Evolutionary conservation across 352 stramenopile genomes (phyloP), one percentile per base, ranked within the genome.

Genomic region (Plasmopara viticola): DNA sequence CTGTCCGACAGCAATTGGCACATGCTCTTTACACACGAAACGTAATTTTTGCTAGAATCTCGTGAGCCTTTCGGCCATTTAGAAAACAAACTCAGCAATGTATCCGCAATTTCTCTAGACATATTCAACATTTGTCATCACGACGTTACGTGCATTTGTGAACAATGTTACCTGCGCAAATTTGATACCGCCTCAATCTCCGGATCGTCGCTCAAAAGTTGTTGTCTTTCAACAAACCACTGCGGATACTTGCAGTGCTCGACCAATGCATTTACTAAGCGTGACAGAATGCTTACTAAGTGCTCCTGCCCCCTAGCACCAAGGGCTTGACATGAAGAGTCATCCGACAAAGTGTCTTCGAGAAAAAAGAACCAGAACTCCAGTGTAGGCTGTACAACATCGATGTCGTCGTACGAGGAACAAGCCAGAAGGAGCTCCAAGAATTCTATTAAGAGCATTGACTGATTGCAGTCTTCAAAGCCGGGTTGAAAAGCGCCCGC

Each of bases 341-440:
- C 73, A 35, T 69, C 69, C 44, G 43, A 52, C 4, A 64, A 54
- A 42, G 60, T 69, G n/a, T 72, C 64, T 48, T 94, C 83, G 9
- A 94, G 66, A n/a, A 94, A 74, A 45, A 90, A 90, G 63, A 89
- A 94, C 83, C 83, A 94, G 29, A 94, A 87, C 58, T 94, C 83
- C 29, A 94, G 66, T 28, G 81, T 94, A 12, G 76, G 75, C 38
- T 90, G 71, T 9, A 72, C 68, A 8, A 87, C 74, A 29, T 80
- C 62, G 9, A 68, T 48, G 30, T 89, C 67, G 12, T 63, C 39
- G 38, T 76, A 80, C 15, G 72, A 73, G 7, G 80, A 86, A 48
- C 80, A 91, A 13, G 60, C 52, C 18, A 94, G 48, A 31, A 90
- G 57, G 15, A 85, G 61, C 31, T 89, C 70, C 20, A 94, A 56